Evolutionary conservation across 768 basidiomycete species (phyloP).

Genomic region (Suillus plorans): DNA sequence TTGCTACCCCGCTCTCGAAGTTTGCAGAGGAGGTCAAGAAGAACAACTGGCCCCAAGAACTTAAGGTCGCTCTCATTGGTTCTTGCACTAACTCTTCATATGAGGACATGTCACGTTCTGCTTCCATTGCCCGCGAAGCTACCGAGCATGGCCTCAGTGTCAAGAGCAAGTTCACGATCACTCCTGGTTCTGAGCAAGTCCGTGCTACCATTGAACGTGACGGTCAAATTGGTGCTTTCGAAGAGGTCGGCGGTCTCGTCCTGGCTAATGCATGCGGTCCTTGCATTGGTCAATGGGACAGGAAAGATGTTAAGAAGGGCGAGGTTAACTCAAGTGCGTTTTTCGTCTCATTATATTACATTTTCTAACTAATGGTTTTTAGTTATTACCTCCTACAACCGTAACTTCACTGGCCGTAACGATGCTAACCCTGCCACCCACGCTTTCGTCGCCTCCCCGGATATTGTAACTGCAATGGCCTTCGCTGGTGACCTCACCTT

Average conservation of each 20-base stretch:
- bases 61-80: constrained; percentile 97
- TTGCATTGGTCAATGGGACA: constrained; percentile 99
- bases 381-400: constrained; percentile 99
- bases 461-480: constrained; percentile 94
- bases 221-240: constrained; percentile 86
- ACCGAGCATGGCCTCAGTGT: constrained; percentile 79
- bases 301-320: constrained; percentile 95
- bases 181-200: constrained; percentile 97
- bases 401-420: constrained; percentile 99
- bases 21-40: constrained; percentile 89
- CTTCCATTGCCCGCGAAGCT: constrained; percentile 90
- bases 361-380: constrained; percentile 6
- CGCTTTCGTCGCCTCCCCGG: constrained; percentile 91
- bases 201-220: constrained; percentile 97
- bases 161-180: constrained; percentile 97
- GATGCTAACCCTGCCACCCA: constrained; percentile 99
- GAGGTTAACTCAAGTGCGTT: constrained; percentile 90
- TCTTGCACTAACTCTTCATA: constrained; percentile 99
- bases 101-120: constrained; percentile 99
- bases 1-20: constrained; percentile 97
- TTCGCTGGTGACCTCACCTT: constrained; percentile 94
- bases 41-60: constrained; percentile 95
- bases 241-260: constrained; percentile 86
- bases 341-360: background rate
- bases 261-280: constrained; percentile 99